These are phyloP conservation scores for Nicotiana otophora DNA, from an alignment of 257 asterid genomes.

Conservation along the genomic window DNA sequence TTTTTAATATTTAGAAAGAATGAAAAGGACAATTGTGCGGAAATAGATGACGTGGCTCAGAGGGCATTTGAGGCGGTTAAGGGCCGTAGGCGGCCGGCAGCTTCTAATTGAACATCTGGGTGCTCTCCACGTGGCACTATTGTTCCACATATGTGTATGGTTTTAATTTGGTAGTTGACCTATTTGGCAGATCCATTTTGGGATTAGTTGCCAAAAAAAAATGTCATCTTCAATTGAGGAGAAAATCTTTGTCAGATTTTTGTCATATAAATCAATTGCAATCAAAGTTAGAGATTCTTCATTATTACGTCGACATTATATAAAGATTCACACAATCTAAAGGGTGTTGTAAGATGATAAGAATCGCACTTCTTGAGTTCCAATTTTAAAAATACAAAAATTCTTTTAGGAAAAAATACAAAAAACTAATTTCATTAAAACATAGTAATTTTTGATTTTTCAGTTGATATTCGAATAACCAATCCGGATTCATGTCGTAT, in stretches of 20 bases:
- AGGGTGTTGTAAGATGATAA: neutral
- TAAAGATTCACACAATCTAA: neutral
- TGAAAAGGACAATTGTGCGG: neutral
- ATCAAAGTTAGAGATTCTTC: neutral
- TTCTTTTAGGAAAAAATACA: no score
- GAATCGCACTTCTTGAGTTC: no score
- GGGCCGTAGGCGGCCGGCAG: neutral
- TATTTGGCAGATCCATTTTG: neutral
- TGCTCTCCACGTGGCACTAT: neutral
- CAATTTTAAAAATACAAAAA: no score
- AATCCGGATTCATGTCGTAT: no score
- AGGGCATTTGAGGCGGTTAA: conserved; percentile 5
- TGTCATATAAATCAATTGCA: neutral
- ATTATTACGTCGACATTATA: neutral
- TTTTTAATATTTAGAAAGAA: no score
- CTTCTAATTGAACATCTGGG: neutral
- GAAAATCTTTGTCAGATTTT: neutral
- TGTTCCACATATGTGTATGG: neutral
- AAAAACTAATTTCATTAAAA: no score
- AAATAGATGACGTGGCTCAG: neutral
- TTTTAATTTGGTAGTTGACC: neutral
- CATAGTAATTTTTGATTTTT: no score
- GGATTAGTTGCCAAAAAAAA: neutral
- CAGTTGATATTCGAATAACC: no score
- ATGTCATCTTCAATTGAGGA: neutral